phyloP scores from a whole-genome alignment of 2,329 filamentous ascomycete genomes.

The Thielaviopsis punctulata region DNA sequence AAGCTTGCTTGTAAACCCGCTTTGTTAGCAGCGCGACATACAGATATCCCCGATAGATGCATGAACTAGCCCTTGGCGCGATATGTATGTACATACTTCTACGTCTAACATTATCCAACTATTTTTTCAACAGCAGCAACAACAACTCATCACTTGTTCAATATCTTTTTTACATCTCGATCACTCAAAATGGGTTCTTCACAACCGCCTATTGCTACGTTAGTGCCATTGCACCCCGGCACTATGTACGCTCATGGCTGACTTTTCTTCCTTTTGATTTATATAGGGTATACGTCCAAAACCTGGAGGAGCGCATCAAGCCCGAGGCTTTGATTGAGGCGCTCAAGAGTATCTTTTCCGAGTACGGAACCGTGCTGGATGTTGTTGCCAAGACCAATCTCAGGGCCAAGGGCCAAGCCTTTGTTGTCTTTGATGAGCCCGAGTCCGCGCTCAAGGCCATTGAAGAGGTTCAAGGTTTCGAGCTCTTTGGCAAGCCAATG shows the following conservation, averaged over 20 bases:
- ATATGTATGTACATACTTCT: background rate
- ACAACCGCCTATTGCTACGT: conserved; percentile 41
- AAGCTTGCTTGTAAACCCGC: too few species aligned
- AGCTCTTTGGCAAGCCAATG: conserved; percentile 85
- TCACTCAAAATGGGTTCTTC: conserved; percentile 23
- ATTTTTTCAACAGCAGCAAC: conserved; percentile 1
- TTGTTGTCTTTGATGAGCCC: conserved; percentile 74
- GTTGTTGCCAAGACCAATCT: conserved; percentile 79
- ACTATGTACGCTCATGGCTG: conserved; percentile 27
- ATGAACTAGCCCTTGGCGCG: background rate
- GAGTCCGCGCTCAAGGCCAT: conserved; percentile 67
- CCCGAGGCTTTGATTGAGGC: conserved; percentile 57
- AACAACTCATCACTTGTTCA: too few species aligned
- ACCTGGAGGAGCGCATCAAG: conserved; percentile 86
- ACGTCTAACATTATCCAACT: background rate
- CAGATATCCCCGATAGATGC: background rate
- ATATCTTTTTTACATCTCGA: too few species aligned
- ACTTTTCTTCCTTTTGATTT: conserved; percentile 15
- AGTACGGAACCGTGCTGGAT: conserved; percentile 75
- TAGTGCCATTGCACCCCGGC: conserved; percentile 60
- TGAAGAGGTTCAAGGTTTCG: conserved; percentile 81
- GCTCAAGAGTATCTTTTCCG: conserved; percentile 62
- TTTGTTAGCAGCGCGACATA: background rate
- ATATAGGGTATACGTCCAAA: conserved; percentile 51
- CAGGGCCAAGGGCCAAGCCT: conserved; percentile 87